phyloP scores from a whole-genome alignment of 805 yeast genomes.

The Wickerhamomyces queroliae region DNA sequence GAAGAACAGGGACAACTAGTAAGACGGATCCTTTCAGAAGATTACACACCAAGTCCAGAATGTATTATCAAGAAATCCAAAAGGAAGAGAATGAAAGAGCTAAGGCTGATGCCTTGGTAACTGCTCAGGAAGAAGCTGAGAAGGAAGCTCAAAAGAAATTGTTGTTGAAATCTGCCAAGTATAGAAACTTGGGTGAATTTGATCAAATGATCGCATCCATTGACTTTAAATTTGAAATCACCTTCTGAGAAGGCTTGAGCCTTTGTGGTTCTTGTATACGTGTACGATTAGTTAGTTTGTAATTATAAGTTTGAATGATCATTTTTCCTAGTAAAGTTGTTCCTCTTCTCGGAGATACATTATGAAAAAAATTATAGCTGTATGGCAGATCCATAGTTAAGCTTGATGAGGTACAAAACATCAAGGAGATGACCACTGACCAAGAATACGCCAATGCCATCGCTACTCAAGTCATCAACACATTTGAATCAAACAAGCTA shows the following conservation, averaged over 20 bases:
- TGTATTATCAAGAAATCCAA: constrained; percentile 59
- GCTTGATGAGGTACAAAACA: too few species aligned
- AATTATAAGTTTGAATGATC: too few species aligned
- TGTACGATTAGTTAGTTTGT: too few species aligned
- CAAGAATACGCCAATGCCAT: constrained; percentile 1
- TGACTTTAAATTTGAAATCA: constrained; percentile 34
- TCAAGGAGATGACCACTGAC: neutral
- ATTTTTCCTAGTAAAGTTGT: too few species aligned
- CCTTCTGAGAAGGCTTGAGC: constrained; percentile 11
- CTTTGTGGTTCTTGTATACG: neutral
- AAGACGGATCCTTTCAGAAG: constrained; percentile 84
- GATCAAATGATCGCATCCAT: constrained; percentile 43
- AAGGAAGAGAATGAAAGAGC: constrained; percentile 56
- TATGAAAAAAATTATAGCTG: too few species aligned
- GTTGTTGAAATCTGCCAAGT: constrained; percentile 42
- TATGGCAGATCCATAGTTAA: too few species aligned
- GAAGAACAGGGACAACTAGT: constrained; percentile 35
- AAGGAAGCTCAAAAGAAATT: constrained; percentile 41
- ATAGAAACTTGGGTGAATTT: constrained; percentile 52
- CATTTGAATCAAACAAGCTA: constrained; percentile 14
- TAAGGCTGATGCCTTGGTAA: constrained; percentile 43
- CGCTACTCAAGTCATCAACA: constrained; percentile 1
- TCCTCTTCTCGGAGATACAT: too few species aligned
- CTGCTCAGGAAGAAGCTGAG: constrained; percentile 33
- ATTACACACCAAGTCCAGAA: constrained; percentile 79